Evolutionary conservation across 2,329 filamentous ascomycete genomes (phyloP).

Genomic region (Sporothrix humicola): DNA sequence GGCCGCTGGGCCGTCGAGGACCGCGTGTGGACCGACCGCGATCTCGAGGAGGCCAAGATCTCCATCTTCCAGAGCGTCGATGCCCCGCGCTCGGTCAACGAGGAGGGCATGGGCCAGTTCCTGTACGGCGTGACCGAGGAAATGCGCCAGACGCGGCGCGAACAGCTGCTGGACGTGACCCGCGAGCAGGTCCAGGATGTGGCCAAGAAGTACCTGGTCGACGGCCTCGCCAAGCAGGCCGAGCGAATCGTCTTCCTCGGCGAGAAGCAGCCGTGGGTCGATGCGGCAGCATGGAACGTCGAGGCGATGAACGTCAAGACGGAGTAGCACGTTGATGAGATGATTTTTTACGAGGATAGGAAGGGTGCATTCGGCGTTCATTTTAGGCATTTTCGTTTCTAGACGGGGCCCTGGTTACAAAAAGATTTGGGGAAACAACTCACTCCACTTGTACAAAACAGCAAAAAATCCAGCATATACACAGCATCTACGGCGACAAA

Average conservation of each 20-base stretch:
- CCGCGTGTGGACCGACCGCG: conserved; percentile 78
- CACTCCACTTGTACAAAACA: conserved; percentile 31
- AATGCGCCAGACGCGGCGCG: conserved; percentile 84
- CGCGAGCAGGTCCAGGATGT: conserved; percentile 78
- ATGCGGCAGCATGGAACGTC: conserved; percentile 72
- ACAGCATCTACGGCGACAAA: conserved; percentile 26
- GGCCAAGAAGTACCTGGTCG: conserved; percentile 81
- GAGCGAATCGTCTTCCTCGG: conserved; percentile 77
- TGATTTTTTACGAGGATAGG: neutral
- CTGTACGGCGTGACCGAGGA: conserved; percentile 82
- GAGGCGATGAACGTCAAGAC: conserved; percentile 73
- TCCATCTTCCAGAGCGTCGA: conserved; percentile 92
- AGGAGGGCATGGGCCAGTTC: conserved; percentile 87
- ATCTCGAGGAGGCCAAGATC: conserved; percentile 95
- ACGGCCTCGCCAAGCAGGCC: conserved; percentile 63
- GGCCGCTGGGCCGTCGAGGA: conserved; percentile 79
- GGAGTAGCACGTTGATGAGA: conserved; percentile 40
- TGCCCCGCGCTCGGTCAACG: conserved; percentile 83
- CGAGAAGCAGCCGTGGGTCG: conserved; percentile 80
- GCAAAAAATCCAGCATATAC: conserved; percentile 22
- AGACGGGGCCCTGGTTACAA: conserved; percentile 15
- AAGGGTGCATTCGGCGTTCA: neutral
- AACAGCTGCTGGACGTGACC: conserved; percentile 84
- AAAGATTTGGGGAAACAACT: conserved; percentile 1
- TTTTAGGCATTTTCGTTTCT: conserved; percentile 30